Percentiles rank a stretch among this genome's conserved stretches.
These are phyloP conservation scores for fission yeast (Schizosaccharomyces pombe) DNA, from an alignment of 805 yeast species.

Conservation along the genomic window DNA sequence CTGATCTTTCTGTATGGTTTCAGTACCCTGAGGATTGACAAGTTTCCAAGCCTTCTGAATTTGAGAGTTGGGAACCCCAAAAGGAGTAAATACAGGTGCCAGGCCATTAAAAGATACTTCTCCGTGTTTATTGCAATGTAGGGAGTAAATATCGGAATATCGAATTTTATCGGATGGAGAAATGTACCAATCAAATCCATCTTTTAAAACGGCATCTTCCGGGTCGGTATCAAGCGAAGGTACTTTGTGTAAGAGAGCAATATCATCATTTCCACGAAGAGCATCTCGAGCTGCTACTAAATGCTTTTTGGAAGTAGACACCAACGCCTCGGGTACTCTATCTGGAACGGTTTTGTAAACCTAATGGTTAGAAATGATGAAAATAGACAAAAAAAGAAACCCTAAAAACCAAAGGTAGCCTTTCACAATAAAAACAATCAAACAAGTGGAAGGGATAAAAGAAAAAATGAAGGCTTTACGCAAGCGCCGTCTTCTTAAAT, in stretches of 20 bases:
- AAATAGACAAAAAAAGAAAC: too few relatives aligned
- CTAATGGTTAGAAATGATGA: too few relatives aligned
- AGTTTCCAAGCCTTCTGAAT: slow-evolving; percentile 72
- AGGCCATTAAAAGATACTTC: slow-evolving; percentile 42
- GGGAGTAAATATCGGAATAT: slow-evolving; percentile 55
- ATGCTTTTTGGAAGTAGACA: slow-evolving; percentile 74
- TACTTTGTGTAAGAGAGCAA: neutral
- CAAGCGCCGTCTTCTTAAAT: too few relatives aligned
- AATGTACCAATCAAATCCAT: slow-evolving; percentile 86
- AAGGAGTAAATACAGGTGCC: slow-evolving; percentile 40
- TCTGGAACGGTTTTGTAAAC: slow-evolving; percentile 28
- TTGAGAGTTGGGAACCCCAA: slow-evolving; percentile 66
- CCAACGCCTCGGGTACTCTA: slow-evolving; percentile 69
- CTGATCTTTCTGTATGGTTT: slow-evolving; percentile 84
- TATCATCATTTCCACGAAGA: neutral
- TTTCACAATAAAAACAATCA: too few relatives aligned
- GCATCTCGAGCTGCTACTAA: slow-evolving; percentile 67
- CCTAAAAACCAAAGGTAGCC: too few relatives aligned
- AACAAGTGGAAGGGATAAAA: too few relatives aligned
- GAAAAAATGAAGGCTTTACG: too few relatives aligned
- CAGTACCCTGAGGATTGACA: slow-evolving; percentile 71
- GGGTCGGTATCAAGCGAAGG: neutral
- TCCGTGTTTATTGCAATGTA: slow-evolving; percentile 57
- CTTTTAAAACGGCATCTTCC: slow-evolving; percentile 22
- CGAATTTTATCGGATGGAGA: slow-evolving; percentile 63